Evolutionary conservation across 2,329 filamentous ascomycete species (phyloP), one percentile per base, ranked within the genome.

Genomic region (Exophiala sp.): DNA sequence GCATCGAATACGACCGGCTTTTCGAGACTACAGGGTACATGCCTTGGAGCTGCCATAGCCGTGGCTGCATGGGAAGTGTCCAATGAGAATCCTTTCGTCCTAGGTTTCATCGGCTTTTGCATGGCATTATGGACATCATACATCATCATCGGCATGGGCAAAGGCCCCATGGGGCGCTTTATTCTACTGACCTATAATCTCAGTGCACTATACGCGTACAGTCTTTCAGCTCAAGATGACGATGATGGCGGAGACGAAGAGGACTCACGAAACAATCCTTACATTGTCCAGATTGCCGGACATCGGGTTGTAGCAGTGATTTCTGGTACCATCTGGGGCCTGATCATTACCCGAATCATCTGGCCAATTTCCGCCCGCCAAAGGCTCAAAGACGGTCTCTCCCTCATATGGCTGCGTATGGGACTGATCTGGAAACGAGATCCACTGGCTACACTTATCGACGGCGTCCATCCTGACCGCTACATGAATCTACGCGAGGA

Each of bases 121-220:
- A 86, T 95, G 65, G 85, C 89, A 7, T 78, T 91, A 32, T 86
- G 85, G 67, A 94, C 89, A 63, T 95, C 95, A 66, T 95, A 92
- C 70, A 85, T 96, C 65, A 96, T 95, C 61, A 76, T 97, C 49
- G 88, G 86, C 24, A 81, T 85, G 65, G 86, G 87, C 41, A 92
- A 92, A 68, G 91, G 89, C 0, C 91, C 92, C 0, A 87, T 97
- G 71, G 92, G 91, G 39, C 86, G 94, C 47, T 97, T 96, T 67
- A 94, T 95, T 58, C 82, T 97, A 66, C 81, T 99, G 42, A 95
- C 92, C 1, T 99, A 97, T 77, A 99, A 99, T 66, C 85, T 99
- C 40, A 92, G 89, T 14, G 90, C 90, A 6, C 79, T 99, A 2
- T 99, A 99, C 69, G 90, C 91, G 8, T 99, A 97, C 72, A 94